A percentile compares a stretch with the other conserved stretches of the same genome.
These are phyloP conservation scores for Arthroderma uncinatum DNA, from an alignment of 2,329 filamentous ascomycete species.

Conservation along the genomic window DNA sequence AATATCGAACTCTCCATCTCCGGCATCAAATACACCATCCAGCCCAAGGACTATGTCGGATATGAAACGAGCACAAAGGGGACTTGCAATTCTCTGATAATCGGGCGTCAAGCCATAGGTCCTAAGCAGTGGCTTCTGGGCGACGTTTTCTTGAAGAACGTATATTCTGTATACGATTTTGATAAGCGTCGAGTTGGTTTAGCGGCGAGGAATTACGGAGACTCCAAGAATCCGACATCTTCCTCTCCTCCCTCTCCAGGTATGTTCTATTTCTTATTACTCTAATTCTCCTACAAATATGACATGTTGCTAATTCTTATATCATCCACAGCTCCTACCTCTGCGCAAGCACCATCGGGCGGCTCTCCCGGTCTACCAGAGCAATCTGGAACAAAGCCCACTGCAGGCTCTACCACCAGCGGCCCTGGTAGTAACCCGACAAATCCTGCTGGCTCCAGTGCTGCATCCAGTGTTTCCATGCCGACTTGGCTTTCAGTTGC, in stretches of 20 bases:
- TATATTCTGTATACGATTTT: slow-evolving; percentile 74
- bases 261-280: background rate
- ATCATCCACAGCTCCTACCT: background rate
- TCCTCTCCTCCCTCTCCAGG: background rate
- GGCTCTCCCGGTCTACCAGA: background rate
- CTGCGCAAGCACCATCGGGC: background rate
- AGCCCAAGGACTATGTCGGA: slow-evolving; percentile 59
- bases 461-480: background rate
- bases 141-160: slow-evolving; percentile 79
- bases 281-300: background rate
- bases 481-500: background rate
- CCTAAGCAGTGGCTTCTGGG: slow-evolving; percentile 64
- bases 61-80: slow-evolving; percentile 16
- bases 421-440: background rate
- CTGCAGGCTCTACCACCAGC: background rate
- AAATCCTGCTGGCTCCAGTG: background rate
- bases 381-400: background rate
- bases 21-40: slow-evolving; percentile 54
- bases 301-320: background rate
- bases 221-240: background rate
- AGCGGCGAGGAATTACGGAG: background rate
- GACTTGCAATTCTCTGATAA: slow-evolving; percentile 57
- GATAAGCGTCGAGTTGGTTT: slow-evolving; percentile 41
- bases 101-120: slow-evolving; percentile 57
- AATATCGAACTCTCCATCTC: slow-evolving; percentile 57